phyloP scores from a whole-genome alignment of 768 basidiomycete species.

The Cystofilobasidium macerans region DNA sequence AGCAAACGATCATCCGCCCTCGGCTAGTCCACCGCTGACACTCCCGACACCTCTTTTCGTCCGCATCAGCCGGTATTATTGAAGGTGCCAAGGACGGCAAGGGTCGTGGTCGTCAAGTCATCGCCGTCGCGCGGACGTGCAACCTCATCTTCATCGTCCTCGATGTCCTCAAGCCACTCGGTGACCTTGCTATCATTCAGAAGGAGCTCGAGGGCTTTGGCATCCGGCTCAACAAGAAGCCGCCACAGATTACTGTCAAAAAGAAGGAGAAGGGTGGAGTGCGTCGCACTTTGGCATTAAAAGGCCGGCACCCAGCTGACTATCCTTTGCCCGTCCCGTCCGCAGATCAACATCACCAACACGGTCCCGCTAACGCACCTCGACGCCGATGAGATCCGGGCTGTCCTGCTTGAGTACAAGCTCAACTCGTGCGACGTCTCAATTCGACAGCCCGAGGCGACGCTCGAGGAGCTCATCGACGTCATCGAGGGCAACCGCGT shows the following conservation, averaged over 20 bases:
- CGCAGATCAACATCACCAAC: conserved; percentile 81
- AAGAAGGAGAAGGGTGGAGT: conserved; percentile 57
- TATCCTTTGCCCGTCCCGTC: not conserved
- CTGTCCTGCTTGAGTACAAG: conserved; percentile 82
- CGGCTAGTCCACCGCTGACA: too few relatives aligned
- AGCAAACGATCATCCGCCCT: too few relatives aligned
- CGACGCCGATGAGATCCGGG: conserved; percentile 91
- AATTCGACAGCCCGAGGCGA: conserved; percentile 82
- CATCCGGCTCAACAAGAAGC: conserved; percentile 87
- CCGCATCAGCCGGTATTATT: conserved; percentile 72
- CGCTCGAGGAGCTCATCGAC: conserved; percentile 91
- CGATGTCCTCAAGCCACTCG: conserved; percentile 95
- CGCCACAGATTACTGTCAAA: conserved; percentile 48
- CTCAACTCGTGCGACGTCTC: conserved; percentile 75
- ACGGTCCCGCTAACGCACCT: conserved; percentile 93
- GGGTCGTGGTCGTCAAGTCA: conserved; percentile 83
- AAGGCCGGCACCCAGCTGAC: not conserved
- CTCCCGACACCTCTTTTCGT: too few relatives aligned
- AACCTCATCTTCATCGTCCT: conserved; percentile 97
- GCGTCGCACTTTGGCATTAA: conserved; percentile 14
- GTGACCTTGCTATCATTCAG: conserved; percentile 81
- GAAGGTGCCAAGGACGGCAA: conserved; percentile 94
- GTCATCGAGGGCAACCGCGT: conserved; percentile 94
- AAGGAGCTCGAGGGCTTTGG: conserved; percentile 95
- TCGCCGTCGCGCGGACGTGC: conserved; percentile 80